Base-by-base conservation (phyloP, 495 filamentous ascomycete genomes). In the Tuber calosporum region DNA sequence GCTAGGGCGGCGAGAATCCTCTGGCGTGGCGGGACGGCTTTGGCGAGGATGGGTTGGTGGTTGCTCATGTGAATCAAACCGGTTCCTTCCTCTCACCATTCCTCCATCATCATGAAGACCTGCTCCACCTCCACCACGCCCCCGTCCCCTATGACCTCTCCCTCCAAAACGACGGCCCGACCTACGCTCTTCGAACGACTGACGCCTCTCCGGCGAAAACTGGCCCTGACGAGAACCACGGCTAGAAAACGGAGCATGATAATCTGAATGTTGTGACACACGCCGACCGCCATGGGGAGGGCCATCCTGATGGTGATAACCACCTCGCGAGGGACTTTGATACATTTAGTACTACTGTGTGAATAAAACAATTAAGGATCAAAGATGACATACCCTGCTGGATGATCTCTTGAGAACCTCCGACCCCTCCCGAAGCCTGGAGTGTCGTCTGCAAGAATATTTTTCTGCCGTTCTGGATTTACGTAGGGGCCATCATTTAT, bases 401-500 rank as follows among this genome's bases (percentile, higher is more conserved):
- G 20, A 68, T 69, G 70, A 40, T 68, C 53, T 71, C 68, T 66
- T 70, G 73, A 53, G 53, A 58, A 30, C 73, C 70, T 75, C 36
- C 77, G 75, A 38, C 48, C 72, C 68, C 75, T 78, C 37, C 76
- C 77, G 22, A 69, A 67, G 13, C 67, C 72, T 7, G 73, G 73
- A 67, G 70, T 58, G 48, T 72, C 77, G 0, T 72, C 67, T n/a
- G 71, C 36, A 70, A 71, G 42, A 68, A 75, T 79, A 26, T 79
- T 73, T 69, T 78, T 76, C 62, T 79, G 78, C 22, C 78, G 78
- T 9, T 80, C 78, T 30, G 77, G 78, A 40, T 79, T 80, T 43
- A 80, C 78, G 68, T 80, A 80, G 9, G 77, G 78, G 5, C 78
- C 78, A 39, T 70, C 26, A n/a, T 58, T 77, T 26, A 71, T 41